Evolutionary conservation across 2,329 filamentous ascomycete species (phyloP).

Genomic region (Nemania sp.): DNA sequence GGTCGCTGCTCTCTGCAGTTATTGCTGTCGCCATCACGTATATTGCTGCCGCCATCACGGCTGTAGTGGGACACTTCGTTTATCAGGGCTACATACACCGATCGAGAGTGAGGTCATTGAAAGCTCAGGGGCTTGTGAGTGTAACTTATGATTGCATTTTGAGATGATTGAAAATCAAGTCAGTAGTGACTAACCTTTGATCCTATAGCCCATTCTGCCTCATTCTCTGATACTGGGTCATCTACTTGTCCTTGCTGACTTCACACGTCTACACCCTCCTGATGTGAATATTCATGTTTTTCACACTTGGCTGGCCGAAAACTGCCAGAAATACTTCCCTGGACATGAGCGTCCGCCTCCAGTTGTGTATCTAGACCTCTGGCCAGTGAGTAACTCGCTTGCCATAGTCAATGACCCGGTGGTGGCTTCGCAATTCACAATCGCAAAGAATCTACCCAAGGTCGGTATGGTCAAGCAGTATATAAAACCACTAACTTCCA

Average conservation of each 20-base stretch:
- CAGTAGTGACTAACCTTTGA: neutral
- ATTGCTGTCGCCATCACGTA: neutral
- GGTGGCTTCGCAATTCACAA: neutral
- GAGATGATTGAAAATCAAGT: neutral
- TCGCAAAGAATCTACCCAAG: neutral
- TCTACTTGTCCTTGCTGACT: conserved; percentile 41
- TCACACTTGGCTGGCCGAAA: conserved; percentile 31
- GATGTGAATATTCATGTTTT: conserved; percentile 42
- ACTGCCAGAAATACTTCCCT: neutral
- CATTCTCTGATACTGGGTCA: conserved; percentile 23
- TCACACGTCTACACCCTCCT: conserved; percentile 35
- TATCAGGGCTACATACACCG: neutral
- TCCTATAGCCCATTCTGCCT: neutral
- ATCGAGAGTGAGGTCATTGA: conserved; percentile 1
- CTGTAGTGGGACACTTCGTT: neutral
- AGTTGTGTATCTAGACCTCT: neutral
- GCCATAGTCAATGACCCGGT: neutral
- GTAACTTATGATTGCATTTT: neutral
- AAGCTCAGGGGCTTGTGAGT: neutral
- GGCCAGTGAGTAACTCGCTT: neutral
- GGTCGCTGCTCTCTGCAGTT: neutral
- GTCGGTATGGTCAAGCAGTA: neutral
- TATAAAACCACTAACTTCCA: conserved; percentile 48
- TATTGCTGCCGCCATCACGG: neutral
- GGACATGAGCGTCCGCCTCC: neutral